phyloP scores from a whole-genome alignment of 108 stramenopile species.

The Halocafeteria seosinensis region DNA sequence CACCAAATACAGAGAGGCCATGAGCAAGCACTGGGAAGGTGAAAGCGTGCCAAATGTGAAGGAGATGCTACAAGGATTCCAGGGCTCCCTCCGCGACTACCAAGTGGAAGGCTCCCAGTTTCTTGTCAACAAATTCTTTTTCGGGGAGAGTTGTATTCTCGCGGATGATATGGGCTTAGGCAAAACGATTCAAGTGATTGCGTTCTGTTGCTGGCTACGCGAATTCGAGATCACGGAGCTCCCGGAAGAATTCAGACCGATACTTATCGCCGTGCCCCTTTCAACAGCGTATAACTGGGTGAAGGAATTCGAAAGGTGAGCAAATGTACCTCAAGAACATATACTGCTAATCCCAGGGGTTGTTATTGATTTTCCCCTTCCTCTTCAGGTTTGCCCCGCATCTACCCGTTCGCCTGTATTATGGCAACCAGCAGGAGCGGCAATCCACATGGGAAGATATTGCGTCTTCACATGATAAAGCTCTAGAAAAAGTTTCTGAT shows the following conservation, averaged over 20 bases:
- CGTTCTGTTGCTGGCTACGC: conserved; percentile 33
- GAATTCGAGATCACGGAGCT: not conserved
- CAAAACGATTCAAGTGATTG: conserved; percentile 20
- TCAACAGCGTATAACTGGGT: not conserved
- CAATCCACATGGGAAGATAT: not conserved
- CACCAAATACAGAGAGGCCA: not conserved
- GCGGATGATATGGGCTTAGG: conserved; percentile 32
- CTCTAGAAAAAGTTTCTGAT: not conserved
- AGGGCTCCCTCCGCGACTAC: conserved; percentile 5
- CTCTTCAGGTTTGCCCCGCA: conserved; percentile 51
- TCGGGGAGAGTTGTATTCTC: conserved; percentile 8
- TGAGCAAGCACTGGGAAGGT: not conserved
- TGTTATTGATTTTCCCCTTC: not conserved
- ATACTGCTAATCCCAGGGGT: not conserved
- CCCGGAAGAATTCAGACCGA: not conserved
- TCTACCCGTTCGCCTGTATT: conserved; percentile 67
- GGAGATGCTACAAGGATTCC: not conserved
- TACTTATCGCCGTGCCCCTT: not conserved
- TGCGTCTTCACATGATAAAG: not conserved
- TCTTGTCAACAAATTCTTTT: not conserved
- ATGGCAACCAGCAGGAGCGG: conserved; percentile 60
- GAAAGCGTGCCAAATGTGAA: not conserved
- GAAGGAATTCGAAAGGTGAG: not conserved
- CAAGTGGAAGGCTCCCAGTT: conserved; percentile 4
- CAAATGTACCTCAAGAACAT: not conserved